Base-by-base conservation (phyloP, 306 rosid genomes). In the Geum urbanum region DNA sequence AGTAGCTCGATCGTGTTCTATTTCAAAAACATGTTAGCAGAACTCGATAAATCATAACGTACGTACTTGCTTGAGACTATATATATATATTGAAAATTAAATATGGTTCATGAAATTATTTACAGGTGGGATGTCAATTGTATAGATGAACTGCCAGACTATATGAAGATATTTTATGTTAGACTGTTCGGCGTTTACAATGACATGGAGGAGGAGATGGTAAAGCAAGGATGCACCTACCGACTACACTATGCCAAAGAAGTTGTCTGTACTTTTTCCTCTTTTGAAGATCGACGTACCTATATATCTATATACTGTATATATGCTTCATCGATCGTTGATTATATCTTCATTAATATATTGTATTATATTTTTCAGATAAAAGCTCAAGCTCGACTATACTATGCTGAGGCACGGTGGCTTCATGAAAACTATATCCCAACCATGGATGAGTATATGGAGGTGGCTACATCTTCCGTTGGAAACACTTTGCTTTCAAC, bases 401-500 rank as follows among this genome's bases (percentile, higher is more conserved):
- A 67, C 55, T 67, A 76, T 46, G 49, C 57, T 4, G 84, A 78
- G 24, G 85, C 85, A 7, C 64, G 67, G 61, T 81, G 88, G 85
- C 22, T 66, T 15, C 58, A 81, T 27, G 49, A 37, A 6, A 59
- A 53, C 5, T 67, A 71, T 53, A 51, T 39, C 2, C 86, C 84
- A 45, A 78, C 73, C 12, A 32, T 44, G 2, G 82, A 78, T 2
- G 82, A 81, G 53, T 84, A 84, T 48, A 37, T 73, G 14, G 2
- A 3, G 4, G 4, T 45, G 18, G 72, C 77, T 5, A n/a, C 27
- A 15, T 9, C 0, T 72, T 20, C 60, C 1, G 8, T 50, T 18
- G 62, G 77, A 1, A 49, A 63, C 35, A 11, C 8, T 0, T 8
- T 63, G 6, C 24, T 73, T 4, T 0, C 64, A 5, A 64, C 49